Evolutionary conservation across 345 rosid genomes (phyloP).

Genomic region (Zanthoxylum bungeanum): DNA sequence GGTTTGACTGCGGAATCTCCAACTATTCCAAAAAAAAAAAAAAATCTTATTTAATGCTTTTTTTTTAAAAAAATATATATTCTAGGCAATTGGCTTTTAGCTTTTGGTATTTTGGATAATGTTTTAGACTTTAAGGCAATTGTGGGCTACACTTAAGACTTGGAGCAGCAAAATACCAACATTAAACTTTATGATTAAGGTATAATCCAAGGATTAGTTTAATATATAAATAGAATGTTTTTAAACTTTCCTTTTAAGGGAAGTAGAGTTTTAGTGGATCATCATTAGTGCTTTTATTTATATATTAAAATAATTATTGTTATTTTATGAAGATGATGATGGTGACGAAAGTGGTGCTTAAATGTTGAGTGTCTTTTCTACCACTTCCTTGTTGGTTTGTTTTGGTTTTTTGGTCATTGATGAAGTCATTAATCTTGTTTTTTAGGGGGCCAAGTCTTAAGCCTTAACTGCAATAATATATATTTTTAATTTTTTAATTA

Average conservation of each 20-base stretch:
- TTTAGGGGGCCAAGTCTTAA: conserved; percentile 7
- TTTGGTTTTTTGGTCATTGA: conserved; percentile 27
- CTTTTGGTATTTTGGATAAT: background rate
- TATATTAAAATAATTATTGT: background rate
- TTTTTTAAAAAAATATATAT: no score
- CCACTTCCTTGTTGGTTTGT: conserved; percentile 16
- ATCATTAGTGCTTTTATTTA: conserved; percentile 2
- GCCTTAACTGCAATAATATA: conserved; percentile 7
- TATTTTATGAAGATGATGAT: background rate
- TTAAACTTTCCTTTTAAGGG: conserved; percentile 37
- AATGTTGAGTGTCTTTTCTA: conserved; percentile 18
- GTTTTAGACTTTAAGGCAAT: background rate
- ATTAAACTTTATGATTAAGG: background rate
- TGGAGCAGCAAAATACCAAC: background rate
- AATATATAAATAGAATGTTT: background rate
- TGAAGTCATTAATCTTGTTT: conserved; percentile 36
- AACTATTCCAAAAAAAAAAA: no score
- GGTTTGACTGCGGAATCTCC: no score
- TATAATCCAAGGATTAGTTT: background rate
- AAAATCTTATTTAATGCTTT: no score
- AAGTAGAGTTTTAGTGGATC: conserved; percentile 7
- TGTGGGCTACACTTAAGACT: conserved; percentile 7
- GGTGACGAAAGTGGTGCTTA: conserved; percentile 11
- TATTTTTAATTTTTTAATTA: no score
- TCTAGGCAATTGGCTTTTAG: background rate